phyloP scores from a whole-genome alignment of 495 filamentous ascomycete genomes.

The Tuber melanosporum region DNA sequence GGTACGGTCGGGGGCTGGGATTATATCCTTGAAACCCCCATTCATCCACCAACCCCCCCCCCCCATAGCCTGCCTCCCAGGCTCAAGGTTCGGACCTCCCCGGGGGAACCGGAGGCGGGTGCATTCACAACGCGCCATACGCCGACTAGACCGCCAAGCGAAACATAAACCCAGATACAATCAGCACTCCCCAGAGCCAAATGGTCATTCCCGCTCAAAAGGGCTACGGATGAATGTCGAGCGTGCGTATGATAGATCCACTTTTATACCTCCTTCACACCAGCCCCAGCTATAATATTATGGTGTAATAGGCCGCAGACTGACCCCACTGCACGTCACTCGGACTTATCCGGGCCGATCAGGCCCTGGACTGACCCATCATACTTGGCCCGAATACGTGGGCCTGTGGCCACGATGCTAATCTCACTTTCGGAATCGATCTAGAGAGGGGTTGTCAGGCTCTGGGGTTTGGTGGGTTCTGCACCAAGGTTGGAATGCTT shows the following conservation, averaged over 20 bases:
- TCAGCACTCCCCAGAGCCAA: conserved; percentile 5
- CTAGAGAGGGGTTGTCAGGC: conserved; percentile 2
- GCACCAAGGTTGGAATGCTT: conserved; percentile 9
- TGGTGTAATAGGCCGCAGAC: conserved; percentile 51
- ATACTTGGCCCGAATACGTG: conserved; percentile 14
- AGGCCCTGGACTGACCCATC: conserved; percentile 18
- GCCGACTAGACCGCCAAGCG: conserved; percentile 34
- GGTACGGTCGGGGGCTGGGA: too few species aligned
- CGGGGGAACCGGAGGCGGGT: conserved; percentile 20
- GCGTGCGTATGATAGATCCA: conserved; percentile 46
- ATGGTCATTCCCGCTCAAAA: conserved; percentile 11
- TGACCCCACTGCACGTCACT: conserved; percentile 30
- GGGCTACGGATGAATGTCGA: conserved; percentile 14
- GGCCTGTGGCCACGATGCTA: conserved; percentile 5
- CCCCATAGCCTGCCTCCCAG: too few species aligned
- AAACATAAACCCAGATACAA: conserved; percentile 14
- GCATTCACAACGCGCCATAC: conserved; percentile 46
- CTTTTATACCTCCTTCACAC: conserved; percentile 52
- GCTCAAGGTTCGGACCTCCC: too few species aligned
- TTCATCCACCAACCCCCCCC: too few species aligned
- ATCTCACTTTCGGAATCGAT: conserved; percentile 23
- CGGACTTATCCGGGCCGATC: conserved; percentile 43
- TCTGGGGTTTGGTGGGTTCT: conserved; percentile 23
- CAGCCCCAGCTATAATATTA: conserved; percentile 49
- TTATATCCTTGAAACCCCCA: too few species aligned